Evolutionary conservation across 306 rosid genomes (phyloP), one percentile per base, ranked within the genome.

Genomic region (Rosa lucieae): DNA sequence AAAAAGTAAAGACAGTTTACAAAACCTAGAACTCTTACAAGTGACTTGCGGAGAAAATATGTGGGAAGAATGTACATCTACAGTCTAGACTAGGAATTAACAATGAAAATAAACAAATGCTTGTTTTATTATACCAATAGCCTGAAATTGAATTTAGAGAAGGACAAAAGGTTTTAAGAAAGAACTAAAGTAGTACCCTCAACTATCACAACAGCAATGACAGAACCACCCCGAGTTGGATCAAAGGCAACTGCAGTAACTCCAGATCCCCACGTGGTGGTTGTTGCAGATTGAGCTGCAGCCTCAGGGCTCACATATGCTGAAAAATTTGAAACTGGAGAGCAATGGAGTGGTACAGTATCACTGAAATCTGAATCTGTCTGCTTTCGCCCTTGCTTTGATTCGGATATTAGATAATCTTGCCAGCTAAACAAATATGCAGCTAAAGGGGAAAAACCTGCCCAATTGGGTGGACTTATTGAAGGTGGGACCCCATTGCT

Each of bases 211-310:
- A 95, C 97, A 77, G 99, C 88, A 68, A 95, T 90, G 83, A 95
- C 99, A 73, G 99, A 95, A 83, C 99, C 98, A n/a, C 97, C 98
- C 69, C 90, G 72, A 62, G 98, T 93, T 66, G 99, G 98, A 88
- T 95, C 99, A 69, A 95, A 95, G 80, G 99, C 97, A 78, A 95
- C 98, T 8, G 98, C 97, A 73, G 99, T 95, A 82, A 95, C 99
- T 47, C 99, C 99, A 85, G 99, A 95, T 80, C 99, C 99, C 99
- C 99, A 95, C n/a, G 99, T 95, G 47, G 99, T 95, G 75, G 99
- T 90, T 17, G 98, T 93, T 59, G 99, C 98, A 90, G 97, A 90
- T 77, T 95, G 99, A 86, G 98, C 89, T 44, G 99, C 98, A 78
- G 96, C 89, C 85, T 95, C 99, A 61, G 99, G 99, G 79, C 96